Evolutionary conservation across 352 stramenopile genomes (phyloP), one percentile per base, ranked within the genome.

Genomic region (Phytophthora cactorum): DNA sequence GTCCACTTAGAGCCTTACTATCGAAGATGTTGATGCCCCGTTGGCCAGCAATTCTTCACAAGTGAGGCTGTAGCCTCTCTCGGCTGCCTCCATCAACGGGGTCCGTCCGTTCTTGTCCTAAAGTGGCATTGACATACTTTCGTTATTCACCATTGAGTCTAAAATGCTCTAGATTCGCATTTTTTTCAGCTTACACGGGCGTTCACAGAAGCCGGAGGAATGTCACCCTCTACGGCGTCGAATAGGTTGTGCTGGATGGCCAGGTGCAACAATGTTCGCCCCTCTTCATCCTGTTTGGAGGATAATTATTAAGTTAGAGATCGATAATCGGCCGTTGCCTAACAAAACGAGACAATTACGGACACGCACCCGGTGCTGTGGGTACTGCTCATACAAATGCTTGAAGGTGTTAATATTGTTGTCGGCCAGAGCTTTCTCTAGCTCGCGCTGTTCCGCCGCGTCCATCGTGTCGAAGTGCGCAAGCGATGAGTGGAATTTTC

Each of bases 1-100:
- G 17, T 12, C 10, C 22, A 22, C 22, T 53, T 29, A 1, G 25
- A 15, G 36, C 10, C 61, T 58, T 50, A 75, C 68, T 46, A 68
- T 36, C 3, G 55, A 47, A 12, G 71, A 75, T 34, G 55, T 52
- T 27, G 67, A 55, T 14, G 66, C 66, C 27, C 71, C 71, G n/a
- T 70, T 78, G 4, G 52, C 56, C 44, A 79, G 22, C 27, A 79
- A 53, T 44, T 77, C 68, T 56, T 79, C 72, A 51, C 72, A 79
- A 14, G 77, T 68, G n/a, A 77, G 59, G 52, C 68, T 76, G 32
- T 66, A 64, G n/a, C 72, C 72, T 36, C 55, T 34, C 39, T 72
- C 68, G 3, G 72, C 72, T 14, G 72, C 72, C 25, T 71, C 52
- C 72, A 79, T 79, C 41, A 79, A 66, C 34, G 72, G 72, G 2